phyloP scores from a whole-genome alignment of 75 land plant genomes.

The Cryptomeria japonica region DNA sequence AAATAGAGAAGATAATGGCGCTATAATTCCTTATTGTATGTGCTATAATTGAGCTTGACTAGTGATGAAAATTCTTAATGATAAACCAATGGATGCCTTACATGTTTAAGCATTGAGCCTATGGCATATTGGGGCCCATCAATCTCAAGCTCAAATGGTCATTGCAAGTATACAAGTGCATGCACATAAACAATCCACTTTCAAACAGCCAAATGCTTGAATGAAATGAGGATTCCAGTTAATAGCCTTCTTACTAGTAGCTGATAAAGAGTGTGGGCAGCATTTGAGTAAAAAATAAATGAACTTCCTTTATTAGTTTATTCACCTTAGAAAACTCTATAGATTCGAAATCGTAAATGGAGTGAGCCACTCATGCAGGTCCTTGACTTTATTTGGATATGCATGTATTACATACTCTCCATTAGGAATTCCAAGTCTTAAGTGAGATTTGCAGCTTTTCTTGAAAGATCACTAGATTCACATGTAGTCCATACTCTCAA shows the following conservation, averaged over 20 bases:
- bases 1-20: not conserved
- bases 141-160: not conserved
- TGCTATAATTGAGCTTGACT: not conserved
- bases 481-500: not conserved
- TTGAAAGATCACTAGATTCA: too few relatives aligned
- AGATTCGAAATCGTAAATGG: not conserved
- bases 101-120: not conserved
- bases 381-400: not conserved
- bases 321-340: not conserved
- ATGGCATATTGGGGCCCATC: not conserved
- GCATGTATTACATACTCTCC: not conserved
- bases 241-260: not conserved
- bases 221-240: not conserved
- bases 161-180: not conserved
- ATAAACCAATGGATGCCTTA: not conserved
- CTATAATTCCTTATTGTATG: too few relatives aligned
- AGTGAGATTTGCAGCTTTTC: too few relatives aligned
- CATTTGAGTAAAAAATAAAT: not conserved
- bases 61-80: not conserved
- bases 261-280: not conserved
- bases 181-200: not conserved
- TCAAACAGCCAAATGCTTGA: not conserved
- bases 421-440: not conserved
- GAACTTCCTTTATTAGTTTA: too few relatives aligned
- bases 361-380: not conserved